These are phyloP conservation scores for Leccinum angustisporum DNA, from an alignment of 1,284 basidiomycete species.

Conservation along the genomic window DNA sequence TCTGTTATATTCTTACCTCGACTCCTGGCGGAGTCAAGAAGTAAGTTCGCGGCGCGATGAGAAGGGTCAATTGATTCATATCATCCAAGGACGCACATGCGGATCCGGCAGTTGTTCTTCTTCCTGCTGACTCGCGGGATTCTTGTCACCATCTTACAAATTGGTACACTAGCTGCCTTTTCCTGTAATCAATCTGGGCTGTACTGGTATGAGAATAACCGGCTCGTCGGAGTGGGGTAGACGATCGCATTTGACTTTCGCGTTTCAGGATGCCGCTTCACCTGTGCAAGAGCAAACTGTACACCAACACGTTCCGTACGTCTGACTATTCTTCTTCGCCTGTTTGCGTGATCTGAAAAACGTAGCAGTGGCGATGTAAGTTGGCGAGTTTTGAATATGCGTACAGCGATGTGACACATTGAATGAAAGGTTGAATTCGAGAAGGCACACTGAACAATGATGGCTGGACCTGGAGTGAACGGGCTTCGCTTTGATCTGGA, in stretches of 20 bases:
- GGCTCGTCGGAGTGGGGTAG: neutral
- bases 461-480: neutral
- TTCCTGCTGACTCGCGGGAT: conserved; percentile 17
- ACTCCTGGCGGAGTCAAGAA: conserved; percentile 6
- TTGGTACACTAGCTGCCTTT: conserved; percentile 1
- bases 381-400: neutral
- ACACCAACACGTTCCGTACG: conserved; percentile 10
- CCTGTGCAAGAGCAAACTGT: conserved; percentile 16
- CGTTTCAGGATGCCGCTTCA: conserved; percentile 9
- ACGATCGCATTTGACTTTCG: neutral
- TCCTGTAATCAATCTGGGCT: neutral
- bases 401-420: neutral
- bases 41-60: conserved; percentile 1
- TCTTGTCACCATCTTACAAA: conserved; percentile 15
- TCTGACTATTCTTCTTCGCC: neutral
- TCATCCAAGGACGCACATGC: conserved; percentile 5
- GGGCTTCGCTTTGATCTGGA: neutral
- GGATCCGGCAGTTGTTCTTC: conserved; percentile 11
- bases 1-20: conserved; percentile 15
- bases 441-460: conserved; percentile 5
- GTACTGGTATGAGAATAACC: conserved; percentile 9
- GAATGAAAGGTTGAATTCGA: conserved; percentile 13
- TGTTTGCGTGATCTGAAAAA: conserved; percentile 1
- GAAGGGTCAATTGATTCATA: neutral
- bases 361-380: conserved; percentile 11